Evolutionary conservation across 225 moss, liverwort and hornwort genomes (phyloP).

Genomic region (Ulota crispa): DNA sequence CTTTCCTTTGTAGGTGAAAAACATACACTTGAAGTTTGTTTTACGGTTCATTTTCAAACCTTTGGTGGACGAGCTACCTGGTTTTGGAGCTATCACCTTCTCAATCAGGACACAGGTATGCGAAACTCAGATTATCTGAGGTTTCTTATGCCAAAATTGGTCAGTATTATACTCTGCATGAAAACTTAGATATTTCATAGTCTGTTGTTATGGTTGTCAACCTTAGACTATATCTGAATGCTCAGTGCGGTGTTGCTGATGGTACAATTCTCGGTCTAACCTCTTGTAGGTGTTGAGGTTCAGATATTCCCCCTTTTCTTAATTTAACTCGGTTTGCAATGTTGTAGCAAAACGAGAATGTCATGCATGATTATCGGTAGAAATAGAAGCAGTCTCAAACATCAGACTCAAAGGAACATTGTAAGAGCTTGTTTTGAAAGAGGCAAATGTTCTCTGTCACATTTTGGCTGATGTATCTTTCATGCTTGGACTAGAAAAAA

Average conservation of each 20-base stretch:
- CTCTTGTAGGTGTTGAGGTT: not conserved
- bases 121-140: not conserved
- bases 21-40: constrained; percentile 41
- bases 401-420: not conserved
- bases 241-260: not conserved
- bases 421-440: not conserved
- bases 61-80: constrained; percentile 84
- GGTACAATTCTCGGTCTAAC: not conserved
- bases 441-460: not conserved
- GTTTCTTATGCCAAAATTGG: not conserved
- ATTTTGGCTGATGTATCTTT: constrained; percentile 16
- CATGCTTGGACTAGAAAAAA: constrained; percentile 66
- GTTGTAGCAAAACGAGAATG: not conserved
- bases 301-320: not conserved
- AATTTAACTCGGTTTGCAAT: not conserved
- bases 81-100: constrained; percentile 85
- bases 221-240: not conserved
- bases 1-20: constrained; percentile 44
- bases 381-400: not conserved
- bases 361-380: not conserved
- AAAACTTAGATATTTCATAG: not conserved
- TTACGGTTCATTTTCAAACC: constrained; percentile 88
- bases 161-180: not conserved
- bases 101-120: constrained; percentile 82
- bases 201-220: not conserved